A percentile compares a stretch with the other conserved stretches of the same genome.
These are phyloP conservation scores for Ligustrum vulgare DNA, from an alignment of 257 asterid species.

Conservation along the genomic window DNA sequence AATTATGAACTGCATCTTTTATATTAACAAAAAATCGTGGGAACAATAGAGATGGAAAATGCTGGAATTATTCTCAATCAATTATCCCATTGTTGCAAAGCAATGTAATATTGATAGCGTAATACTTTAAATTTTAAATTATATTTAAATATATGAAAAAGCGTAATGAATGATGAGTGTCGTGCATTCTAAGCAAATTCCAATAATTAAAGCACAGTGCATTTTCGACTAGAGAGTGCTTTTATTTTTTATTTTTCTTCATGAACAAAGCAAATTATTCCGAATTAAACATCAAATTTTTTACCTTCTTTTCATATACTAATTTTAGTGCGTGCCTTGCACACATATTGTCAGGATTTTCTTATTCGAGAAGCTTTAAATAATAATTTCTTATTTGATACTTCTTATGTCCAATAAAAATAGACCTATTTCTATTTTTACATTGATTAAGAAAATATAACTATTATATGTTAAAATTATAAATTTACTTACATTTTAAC, in stretches of 20 bases:
- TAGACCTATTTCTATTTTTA: no score
- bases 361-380: no score
- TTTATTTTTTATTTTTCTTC: not conserved
- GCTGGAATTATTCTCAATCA: not conserved
- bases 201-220: not conserved
- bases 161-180: not conserved
- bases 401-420: no score
- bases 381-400: no score
- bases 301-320: no score
- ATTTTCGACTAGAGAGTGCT: not conserved
- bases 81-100: not conserved
- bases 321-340: no score
- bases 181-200: constrained; percentile 16
- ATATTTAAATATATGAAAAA: not conserved
- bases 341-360: no score
- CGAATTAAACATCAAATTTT: no score
- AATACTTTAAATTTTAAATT: not conserved
- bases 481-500: no score
- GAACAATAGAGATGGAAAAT: not conserved
- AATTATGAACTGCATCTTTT: not conserved
- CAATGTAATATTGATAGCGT: not conserved
- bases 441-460: no score
- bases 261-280: not conserved
- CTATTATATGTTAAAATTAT: no score
- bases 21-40: not conserved